Conservation (phyloP, 129 eudicot genomes). For the Helianthus annuus region DNA sequence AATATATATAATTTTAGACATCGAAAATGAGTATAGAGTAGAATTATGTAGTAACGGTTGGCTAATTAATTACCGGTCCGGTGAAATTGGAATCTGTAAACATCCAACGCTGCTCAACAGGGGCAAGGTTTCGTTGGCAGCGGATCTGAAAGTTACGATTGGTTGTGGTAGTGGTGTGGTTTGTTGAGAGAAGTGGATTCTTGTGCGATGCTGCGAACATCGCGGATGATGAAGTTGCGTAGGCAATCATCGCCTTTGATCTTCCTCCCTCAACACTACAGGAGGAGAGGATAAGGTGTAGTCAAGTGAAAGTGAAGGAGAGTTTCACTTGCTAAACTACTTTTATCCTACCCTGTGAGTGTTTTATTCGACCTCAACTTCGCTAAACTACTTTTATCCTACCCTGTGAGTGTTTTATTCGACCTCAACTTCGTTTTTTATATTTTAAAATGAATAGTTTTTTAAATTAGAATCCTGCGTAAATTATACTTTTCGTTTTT, state of each 20-base stretch:
- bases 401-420: too few species aligned
- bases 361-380: neutral
- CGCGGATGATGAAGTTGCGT: constrained; percentile 46
- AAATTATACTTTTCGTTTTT: too few species aligned
- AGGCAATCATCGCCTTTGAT: constrained; percentile 36
- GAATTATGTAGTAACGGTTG: neutral
- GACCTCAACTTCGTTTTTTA: neutral
- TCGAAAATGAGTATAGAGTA: constrained; percentile 7
- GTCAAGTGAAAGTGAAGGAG: too few species aligned
- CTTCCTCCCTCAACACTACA: neutral
- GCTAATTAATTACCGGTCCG: constrained; percentile 59
- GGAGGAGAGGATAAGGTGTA: too few species aligned
- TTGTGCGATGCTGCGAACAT: constrained; percentile 32
- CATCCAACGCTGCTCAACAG: constrained; percentile 91
- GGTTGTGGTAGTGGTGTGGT: neutral
- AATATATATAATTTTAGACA: neutral
- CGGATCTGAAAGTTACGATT: constrained; percentile 34
- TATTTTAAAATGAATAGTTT: too few species aligned
- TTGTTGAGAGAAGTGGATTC: constrained; percentile 24
- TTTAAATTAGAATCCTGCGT: too few species aligned
- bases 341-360: too few species aligned
- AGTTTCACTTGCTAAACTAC: too few species aligned
- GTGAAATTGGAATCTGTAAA: constrained; percentile 56
- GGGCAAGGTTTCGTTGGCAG: constrained; percentile 51
- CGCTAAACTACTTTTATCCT: too few species aligned